Conservation (phyloP, 2,329 filamentous ascomycete genomes). For the Fusarium heterosporum region DNA sequence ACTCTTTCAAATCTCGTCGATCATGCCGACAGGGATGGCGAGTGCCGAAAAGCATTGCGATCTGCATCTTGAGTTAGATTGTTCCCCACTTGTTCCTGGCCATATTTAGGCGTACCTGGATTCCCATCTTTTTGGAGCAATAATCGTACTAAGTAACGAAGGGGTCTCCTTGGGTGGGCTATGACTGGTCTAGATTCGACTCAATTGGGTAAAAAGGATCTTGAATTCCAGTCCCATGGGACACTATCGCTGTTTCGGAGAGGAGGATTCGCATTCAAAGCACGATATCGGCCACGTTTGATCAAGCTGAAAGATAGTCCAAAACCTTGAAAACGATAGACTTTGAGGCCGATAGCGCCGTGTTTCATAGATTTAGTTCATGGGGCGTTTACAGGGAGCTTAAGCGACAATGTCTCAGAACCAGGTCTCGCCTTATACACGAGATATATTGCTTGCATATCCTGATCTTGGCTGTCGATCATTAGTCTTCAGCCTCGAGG, state of each 20-base stretch:
- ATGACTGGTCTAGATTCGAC: constrained; percentile 6
- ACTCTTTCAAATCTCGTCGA: not conserved
- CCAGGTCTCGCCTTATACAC: not conserved
- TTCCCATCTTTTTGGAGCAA: not conserved
- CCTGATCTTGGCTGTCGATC: too few species aligned
- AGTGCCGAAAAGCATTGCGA: constrained; percentile 4
- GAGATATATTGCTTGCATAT: too few species aligned
- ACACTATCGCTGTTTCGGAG: not conserved
- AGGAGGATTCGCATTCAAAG: not conserved
- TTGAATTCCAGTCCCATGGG: not conserved
- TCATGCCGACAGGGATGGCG: not conserved
- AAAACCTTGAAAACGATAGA: constrained; percentile 6
- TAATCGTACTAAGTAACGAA: not conserved
- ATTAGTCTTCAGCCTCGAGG: too few species aligned
- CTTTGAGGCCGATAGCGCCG: not conserved
- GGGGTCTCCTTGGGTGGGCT: not conserved
- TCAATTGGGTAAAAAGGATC: not conserved
- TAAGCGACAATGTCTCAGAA: not conserved
- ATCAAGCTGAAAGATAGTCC: not conserved
- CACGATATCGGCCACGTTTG: not conserved
- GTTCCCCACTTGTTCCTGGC: not conserved
- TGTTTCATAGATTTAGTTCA: not conserved
- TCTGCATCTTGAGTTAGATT: not conserved
- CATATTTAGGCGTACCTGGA: not conserved
- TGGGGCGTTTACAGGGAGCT: too few species aligned